Evolutionary conservation across 1,284 basidiomycete genomes (phyloP).

Genomic region (Heimioporus retisporus): DNA sequence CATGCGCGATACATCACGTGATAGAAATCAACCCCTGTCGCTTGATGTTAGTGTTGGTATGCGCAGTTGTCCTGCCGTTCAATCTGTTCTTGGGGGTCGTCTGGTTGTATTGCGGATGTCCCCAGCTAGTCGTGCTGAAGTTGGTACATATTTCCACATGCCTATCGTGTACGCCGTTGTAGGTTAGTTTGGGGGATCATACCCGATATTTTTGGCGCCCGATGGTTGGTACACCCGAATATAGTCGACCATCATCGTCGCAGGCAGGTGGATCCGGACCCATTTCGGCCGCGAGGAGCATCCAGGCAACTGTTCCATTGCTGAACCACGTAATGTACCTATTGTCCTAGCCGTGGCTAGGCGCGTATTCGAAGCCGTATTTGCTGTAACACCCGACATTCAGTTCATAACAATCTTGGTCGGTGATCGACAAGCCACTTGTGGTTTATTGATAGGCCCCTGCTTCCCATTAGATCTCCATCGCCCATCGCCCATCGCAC

Average conservation of each 20-base stretch:
- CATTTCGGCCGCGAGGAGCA: constrained; percentile 51
- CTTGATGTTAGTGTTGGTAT: not conserved
- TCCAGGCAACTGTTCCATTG: constrained; percentile 56
- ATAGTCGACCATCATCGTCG: constrained; percentile 55
- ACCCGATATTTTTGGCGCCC: constrained; percentile 49
- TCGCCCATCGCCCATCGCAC: not conserved
- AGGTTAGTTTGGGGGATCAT: constrained; percentile 50
- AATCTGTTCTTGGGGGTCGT: constrained; percentile 48
- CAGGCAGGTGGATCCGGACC: constrained; percentile 52
- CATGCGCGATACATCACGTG: constrained; percentile 37
- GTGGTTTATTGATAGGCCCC: constrained; percentile 47
- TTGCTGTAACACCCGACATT: constrained; percentile 42
- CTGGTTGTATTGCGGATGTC: constrained; percentile 46
- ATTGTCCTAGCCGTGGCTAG: constrained; percentile 49
- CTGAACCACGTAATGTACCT: constrained; percentile 63
- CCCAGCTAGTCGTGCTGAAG: constrained; percentile 50
- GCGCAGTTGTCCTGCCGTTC: constrained; percentile 29
- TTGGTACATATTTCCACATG: constrained; percentile 53
- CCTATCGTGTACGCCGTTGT: constrained; percentile 45
- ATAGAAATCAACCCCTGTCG: constrained; percentile 38
- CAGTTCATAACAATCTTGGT: constrained; percentile 44
- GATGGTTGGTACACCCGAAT: constrained; percentile 56
- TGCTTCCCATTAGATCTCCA: constrained; percentile 17
- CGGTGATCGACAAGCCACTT: constrained; percentile 40
- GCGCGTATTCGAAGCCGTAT: constrained; percentile 47